Base-by-base conservation (phyloP, 148 eudicot species). In the Persicaria tinctoria region DNA sequence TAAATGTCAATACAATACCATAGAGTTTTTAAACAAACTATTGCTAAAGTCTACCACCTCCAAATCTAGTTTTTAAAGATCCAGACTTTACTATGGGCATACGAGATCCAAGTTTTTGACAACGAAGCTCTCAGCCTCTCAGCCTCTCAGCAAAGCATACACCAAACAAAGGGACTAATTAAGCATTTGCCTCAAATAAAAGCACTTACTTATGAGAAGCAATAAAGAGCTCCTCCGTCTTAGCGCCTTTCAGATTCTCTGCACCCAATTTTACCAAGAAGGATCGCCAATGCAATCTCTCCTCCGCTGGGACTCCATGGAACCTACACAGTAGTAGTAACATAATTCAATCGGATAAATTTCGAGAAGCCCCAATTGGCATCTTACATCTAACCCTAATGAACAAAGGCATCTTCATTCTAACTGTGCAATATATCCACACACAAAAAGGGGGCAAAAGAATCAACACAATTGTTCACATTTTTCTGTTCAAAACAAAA, bases 231-330 rank as follows among this genome's bases (percentile, higher is more conserved):
- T 96, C 99, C 78, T 96, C 99, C 71, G 82, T 90, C 81, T 89
- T 96, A 23, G 90, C 94, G 72, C 97, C 97, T 86, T 83, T 90
- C 73, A 96, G 97, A 73, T 96, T 96, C 73, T 96, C 99, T 8
- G 93, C 85, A 76, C 99, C 99, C 79, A 96, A 79, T 75, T 96
- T 96, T 66, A 96, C 94, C 75, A 96, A 85, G 82, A 92, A 96
- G 5, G 97, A 85, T 82, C 99, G 89, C 97, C 99, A 96, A 78
- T 96, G 99, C 82, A 92, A 82, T 72, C 99, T 89, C 81, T 96
- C 99, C 89, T 96, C 99, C 13, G 91, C 82, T 73, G 97, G 99
- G 76, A 96, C 97, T 79, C 99, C 97, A 86, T 88, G 89, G 80
- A 96, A 96, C 81, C 99, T 96, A 77, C 79, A 86, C 73, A n/a